Percentiles rank a stretch among this genome's conserved stretches.
Evolutionary conservation across 73 alveolate genomes (phyloP).

Genomic region (Tetrahymena elliotti): DNA sequence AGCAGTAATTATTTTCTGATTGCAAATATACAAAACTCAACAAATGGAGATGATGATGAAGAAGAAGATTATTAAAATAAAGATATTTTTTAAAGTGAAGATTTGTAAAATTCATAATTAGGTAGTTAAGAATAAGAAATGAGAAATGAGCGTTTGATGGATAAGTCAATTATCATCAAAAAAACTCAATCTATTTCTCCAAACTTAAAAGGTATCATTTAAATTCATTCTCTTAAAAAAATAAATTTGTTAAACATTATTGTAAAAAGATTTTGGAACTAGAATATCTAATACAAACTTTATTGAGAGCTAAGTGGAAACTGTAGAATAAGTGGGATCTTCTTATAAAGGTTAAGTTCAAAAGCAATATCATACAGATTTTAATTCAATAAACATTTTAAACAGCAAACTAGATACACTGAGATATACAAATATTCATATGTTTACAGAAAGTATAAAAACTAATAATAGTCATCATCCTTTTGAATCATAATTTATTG

Average conservation of each 20-base stretch:
- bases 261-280: neutral
- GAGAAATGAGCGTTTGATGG: neutral
- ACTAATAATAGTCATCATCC: neutral
- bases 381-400: neutral
- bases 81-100: neutral
- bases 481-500: neutral
- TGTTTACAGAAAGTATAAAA: neutral
- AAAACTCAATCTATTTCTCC: neutral
- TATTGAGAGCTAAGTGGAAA: neutral
- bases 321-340: neutral
- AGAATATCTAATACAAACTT: neutral
- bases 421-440: neutral
- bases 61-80: neutral
- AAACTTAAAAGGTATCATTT: neutral
- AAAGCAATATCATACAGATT: neutral
- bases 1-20: neutral
- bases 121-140: neutral
- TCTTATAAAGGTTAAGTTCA: neutral
- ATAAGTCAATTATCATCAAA: neutral
- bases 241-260: no score
- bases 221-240: no score
- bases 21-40: neutral
- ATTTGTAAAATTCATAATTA: neutral
- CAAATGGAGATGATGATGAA: neutral
- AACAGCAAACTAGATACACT: neutral